Evolutionary conservation across 208 protist genomes (phyloP).

Genomic region (Naegleria fowleri): DNA sequence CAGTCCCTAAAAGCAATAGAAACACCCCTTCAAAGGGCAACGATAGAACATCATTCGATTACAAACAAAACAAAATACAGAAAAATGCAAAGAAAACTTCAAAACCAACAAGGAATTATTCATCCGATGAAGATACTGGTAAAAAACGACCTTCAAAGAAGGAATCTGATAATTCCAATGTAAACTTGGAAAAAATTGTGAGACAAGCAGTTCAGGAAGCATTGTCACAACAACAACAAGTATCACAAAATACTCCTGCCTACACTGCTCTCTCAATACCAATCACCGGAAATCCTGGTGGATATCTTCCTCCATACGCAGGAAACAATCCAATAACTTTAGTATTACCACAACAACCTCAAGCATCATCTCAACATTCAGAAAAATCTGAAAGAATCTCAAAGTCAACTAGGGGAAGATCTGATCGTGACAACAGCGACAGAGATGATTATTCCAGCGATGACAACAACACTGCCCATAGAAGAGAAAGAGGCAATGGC

Average conservation of each 20-base stretch:
- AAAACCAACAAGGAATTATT: background rate
- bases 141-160: background rate
- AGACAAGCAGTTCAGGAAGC: background rate
- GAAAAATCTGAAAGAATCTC: background rate
- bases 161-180: background rate
- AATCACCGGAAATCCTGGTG: background rate
- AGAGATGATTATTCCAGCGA: background rate
- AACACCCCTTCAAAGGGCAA: background rate
- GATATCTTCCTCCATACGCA: background rate
- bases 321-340: background rate
- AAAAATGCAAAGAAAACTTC: background rate
- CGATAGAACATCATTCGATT: background rate
- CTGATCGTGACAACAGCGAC: background rate
- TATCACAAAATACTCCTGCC: background rate
- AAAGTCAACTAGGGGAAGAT: background rate
- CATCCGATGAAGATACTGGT: background rate
- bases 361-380: background rate
- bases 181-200: background rate
- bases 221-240: background rate
- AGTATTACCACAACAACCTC: background rate
- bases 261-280: background rate
- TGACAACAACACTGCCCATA: too few relatives aligned
- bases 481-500: background rate
- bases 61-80: background rate
- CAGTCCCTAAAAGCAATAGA: background rate